Conservation (phyloP, 805 yeast genomes). For the Lachancea cidri region DNA sequence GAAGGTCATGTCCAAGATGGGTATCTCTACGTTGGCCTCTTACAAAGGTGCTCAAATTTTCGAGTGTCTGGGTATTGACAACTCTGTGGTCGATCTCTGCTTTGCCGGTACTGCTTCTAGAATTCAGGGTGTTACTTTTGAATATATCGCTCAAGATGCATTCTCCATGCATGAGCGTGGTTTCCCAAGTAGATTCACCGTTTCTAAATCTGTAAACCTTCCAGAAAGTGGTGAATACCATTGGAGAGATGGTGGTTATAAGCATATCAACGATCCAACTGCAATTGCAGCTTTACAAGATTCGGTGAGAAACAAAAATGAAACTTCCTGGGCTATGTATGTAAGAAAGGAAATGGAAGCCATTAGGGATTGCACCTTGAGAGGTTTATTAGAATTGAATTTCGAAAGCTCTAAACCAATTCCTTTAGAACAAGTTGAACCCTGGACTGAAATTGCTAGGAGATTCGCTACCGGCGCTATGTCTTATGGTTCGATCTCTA, state of each 20-base stretch:
- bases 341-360: constrained; percentile 89
- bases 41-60: constrained; percentile 98
- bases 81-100: constrained; percentile 91
- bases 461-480: constrained; percentile 99
- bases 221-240: constrained; percentile 97
- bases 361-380: constrained; percentile 83
- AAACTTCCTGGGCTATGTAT: constrained; percentile 85
- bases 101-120: constrained; percentile 97
- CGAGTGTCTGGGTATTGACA: constrained; percentile 94
- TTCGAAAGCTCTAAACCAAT: constrained; percentile 64
- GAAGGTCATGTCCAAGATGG: constrained; percentile 99
- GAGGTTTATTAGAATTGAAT: constrained; percentile 92
- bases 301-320: constrained; percentile 97
- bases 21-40: constrained; percentile 96
- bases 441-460: constrained; percentile 98
- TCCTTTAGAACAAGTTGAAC: constrained; percentile 97
- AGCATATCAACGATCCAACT: constrained; percentile 89
- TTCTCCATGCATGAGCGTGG: constrained; percentile 91
- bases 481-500: constrained; percentile 98
- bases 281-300: constrained; percentile 95
- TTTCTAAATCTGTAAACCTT: constrained; percentile 60
- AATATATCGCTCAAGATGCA: constrained; percentile 94
- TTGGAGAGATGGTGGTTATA: constrained; percentile 98
- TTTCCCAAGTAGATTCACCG: constrained; percentile 69
- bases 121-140: constrained; percentile 92